Base-by-base conservation (phyloP, 768 basidiomycete species). In the Podaxis sp. region DNA sequence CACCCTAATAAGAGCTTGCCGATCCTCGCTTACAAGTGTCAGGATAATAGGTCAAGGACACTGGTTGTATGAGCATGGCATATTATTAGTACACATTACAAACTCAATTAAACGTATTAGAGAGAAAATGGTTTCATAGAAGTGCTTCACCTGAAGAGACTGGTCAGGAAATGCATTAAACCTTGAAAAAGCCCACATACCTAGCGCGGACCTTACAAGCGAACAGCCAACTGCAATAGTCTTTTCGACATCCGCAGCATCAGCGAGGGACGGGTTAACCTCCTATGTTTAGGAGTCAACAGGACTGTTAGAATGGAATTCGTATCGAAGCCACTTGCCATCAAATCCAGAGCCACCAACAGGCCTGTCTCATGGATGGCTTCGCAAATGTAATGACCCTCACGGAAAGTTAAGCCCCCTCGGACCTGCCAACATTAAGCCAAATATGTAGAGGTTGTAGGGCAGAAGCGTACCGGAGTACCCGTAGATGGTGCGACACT, bases 301-400 rank as follows among this genome's bases (percentile, higher is more conserved):
- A 61, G 23, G 57, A 23, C 46, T 38, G 55, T 21, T 37, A 9
- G 38, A 48, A 47, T 50, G 50, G 2, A 21, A 21, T 59, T 59
- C 65, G 57, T 48, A 10, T 18, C 47, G 14, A n/a, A 44, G 42
- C 36, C 23, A 71, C 84, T 50, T 63, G 90, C 95, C 95, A 99
- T 95, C 63, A 99, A 78, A 74, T 99, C 96, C 23, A 98, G 76
- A 0, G 88, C 93, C 25, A 97, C 95, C 18, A 99, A 83, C 61
- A 90, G 82, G 5, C 95, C 95, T 4, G 95, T 98, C 78, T 97
- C 95, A 62, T 86, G 86, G 46, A 98, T 84, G 4, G 91, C 88
- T 75, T 98, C 95, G 65, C 91, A 94, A 68, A 96, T 95, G 72
- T 95, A 98, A 74, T 98, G 97, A n/a, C 95, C 96, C 71, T 99